These are phyloP conservation scores for Nidula niveotomentosa DNA, from an alignment of 1,284 basidiomycete genomes.

Conservation along the genomic window DNA sequence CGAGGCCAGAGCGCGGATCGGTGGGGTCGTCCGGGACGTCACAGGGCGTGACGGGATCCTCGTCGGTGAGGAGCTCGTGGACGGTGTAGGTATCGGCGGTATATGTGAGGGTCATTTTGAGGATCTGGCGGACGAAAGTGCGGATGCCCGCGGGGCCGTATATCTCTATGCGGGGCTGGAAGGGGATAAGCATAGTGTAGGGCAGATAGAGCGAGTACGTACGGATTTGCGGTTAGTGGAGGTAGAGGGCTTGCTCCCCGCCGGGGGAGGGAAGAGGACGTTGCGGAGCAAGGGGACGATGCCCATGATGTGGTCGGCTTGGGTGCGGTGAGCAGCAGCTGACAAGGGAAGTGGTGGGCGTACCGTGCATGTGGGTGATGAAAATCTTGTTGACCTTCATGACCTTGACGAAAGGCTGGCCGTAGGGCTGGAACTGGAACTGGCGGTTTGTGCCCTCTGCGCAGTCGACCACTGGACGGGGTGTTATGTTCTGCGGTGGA, in stretches of 20 bases:
- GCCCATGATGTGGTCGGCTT: slow-evolving; percentile 84
- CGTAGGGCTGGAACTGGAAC: slow-evolving; percentile 43
- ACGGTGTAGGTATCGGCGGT: slow-evolving; percentile 73
- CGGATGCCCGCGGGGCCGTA: slow-evolving; percentile 88
- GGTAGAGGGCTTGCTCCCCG: slow-evolving; percentile 6
- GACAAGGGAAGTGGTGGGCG: slow-evolving; percentile 6
- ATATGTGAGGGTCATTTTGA: slow-evolving; percentile 69
- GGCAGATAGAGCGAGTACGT: slow-evolving; percentile 1
- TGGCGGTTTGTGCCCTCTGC: slow-evolving; percentile 81
- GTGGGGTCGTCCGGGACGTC: slow-evolving; percentile 30
- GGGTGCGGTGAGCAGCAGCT: not conserved
- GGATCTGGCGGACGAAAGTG: slow-evolving; percentile 70
- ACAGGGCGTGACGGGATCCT: slow-evolving; percentile 52
- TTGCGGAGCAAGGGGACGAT: slow-evolving; percentile 73
- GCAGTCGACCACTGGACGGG: slow-evolving; percentile 75
- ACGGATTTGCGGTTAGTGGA: slow-evolving; percentile 12
- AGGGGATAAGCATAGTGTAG: slow-evolving; percentile 6
- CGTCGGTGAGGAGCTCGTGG: slow-evolving; percentile 73
- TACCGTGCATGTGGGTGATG: slow-evolving; percentile 89
- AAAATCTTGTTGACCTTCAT: slow-evolving; percentile 73
- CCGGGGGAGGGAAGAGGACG: slow-evolving; percentile 47
- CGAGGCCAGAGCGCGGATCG: slow-evolving; percentile 8
- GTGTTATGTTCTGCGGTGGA: slow-evolving; percentile 10
- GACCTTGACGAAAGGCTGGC: slow-evolving; percentile 37
- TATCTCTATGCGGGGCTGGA: slow-evolving; percentile 67